phyloP scores from a whole-genome alignment of 768 basidiomycete genomes.

The Lentinula detonsa region DNA sequence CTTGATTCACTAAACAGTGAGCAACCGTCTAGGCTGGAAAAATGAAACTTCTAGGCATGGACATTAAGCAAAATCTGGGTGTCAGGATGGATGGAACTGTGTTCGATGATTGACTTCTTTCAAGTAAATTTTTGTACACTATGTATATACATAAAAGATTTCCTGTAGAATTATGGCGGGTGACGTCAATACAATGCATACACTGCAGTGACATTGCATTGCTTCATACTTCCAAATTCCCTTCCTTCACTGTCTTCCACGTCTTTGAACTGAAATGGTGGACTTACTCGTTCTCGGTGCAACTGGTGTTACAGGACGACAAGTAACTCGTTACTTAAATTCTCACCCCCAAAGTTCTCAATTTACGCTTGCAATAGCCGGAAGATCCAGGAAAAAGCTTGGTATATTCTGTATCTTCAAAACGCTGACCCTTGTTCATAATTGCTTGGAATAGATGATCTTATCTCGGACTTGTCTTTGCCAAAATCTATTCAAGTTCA shows the following conservation, averaged over 20 bases:
- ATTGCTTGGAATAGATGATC: constrained; percentile 8
- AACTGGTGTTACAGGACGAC: constrained; percentile 68
- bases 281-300: constrained; percentile 72
- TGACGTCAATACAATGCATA: too few species aligned
- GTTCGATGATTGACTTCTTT: constrained; percentile 37
- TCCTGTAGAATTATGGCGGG: too few species aligned
- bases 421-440: background rate
- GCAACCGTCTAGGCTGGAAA: constrained; percentile 51
- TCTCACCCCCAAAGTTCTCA: constrained; percentile 49
- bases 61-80: constrained; percentile 77
- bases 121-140: background rate
- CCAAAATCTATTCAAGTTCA: constrained; percentile 37
- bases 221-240: too few species aligned
- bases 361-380: constrained; percentile 69
- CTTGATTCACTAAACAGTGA: background rate
- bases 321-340: constrained; percentile 62
- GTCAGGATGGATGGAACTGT: constrained; percentile 77
- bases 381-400: constrained; percentile 61
- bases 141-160: too few species aligned
- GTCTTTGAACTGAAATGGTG: background rate
- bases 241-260: background rate
- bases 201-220: too few species aligned
- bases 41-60: constrained; percentile 87
- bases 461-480: constrained; percentile 42
- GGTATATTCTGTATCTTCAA: constrained; percentile 16